phyloP scores from a whole-genome alignment of 805 yeast species.

The Schwanniomyces pseudopolymorphus region DNA sequence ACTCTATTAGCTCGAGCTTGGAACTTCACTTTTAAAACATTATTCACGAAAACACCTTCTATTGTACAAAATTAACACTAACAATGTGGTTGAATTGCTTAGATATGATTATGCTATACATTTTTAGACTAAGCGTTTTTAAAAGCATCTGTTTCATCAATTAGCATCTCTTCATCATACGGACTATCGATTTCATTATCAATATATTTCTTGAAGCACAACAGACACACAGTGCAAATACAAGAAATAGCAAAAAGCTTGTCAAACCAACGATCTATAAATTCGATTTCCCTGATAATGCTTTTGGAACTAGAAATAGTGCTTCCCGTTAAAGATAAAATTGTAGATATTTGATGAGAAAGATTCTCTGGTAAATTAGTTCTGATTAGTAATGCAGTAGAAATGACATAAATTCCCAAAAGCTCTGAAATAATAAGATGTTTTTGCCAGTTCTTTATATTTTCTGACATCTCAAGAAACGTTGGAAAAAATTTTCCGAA shows the following conservation, averaged over 20 bases:
- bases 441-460: constrained; percentile 30
- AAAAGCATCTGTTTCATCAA: constrained; percentile 19
- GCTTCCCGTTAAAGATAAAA: constrained; percentile 36
- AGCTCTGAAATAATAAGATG: constrained; percentile 44
- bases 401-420: constrained; percentile 50
- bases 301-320: constrained; percentile 16
- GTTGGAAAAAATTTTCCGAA: constrained; percentile 33
- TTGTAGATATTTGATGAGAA: constrained; percentile 39
- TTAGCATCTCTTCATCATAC: constrained; percentile 35
- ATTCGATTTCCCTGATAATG: constrained; percentile 38
- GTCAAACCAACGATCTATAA: constrained; percentile 54
- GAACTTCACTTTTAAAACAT: too few relatives aligned
- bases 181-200: constrained; percentile 16
- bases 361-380: constrained; percentile 47
- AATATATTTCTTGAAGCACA: constrained; percentile 17
- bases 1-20: too few relatives aligned
- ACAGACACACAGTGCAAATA: constrained; percentile 27
- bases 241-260: constrained; percentile 48
- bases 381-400: constrained; percentile 51
- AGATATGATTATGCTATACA: too few relatives aligned
- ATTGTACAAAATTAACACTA: too few relatives aligned
- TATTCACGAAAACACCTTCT: too few relatives aligned
- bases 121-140: constrained; percentile 4
- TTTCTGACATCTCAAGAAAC: constrained; percentile 12
- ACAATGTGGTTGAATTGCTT: too few relatives aligned